phyloP scores from a whole-genome alignment of 495 filamentous ascomycete genomes.

The Antarctomyces pellizariae region DNA sequence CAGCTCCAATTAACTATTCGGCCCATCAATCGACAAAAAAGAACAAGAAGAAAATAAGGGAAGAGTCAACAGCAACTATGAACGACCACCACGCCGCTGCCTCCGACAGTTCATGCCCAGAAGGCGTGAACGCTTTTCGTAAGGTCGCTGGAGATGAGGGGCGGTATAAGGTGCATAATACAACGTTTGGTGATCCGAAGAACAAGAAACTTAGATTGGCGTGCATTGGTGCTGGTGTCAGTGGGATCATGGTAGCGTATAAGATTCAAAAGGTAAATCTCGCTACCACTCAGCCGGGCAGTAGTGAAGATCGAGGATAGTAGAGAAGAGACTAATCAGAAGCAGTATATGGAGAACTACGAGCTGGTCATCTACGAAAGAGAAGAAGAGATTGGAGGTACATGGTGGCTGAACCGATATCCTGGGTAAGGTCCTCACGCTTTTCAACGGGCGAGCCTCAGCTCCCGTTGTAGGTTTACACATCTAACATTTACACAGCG shows the following conservation, averaged over 20 bases:
- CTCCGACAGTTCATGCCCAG: too few species aligned
- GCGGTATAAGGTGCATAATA: constrained; percentile 8
- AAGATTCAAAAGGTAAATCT: constrained; percentile 26
- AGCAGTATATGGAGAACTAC: constrained; percentile 20
- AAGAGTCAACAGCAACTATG: too few species aligned
- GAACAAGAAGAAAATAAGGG: too few species aligned
- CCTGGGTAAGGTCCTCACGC: constrained; percentile 12
- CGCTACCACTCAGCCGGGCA: too few species aligned
- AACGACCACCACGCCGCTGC: too few species aligned
- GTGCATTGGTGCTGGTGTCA: constrained; percentile 34
- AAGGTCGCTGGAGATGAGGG: too few species aligned
- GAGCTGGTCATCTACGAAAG: constrained; percentile 56
- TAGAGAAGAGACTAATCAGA: constrained; percentile 19
- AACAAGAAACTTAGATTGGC: constrained; percentile 15
- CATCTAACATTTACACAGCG: not conserved
- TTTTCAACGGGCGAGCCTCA: too few species aligned
- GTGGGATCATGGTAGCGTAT: constrained; percentile 35
- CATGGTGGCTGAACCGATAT: constrained; percentile 11
- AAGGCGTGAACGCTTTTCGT: too few species aligned
- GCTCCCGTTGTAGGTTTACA: too few species aligned
- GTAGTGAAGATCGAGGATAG: constrained; percentile 16
- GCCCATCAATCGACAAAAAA: too few species aligned
- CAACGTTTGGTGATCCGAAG: constrained; percentile 7
- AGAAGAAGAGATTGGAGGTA: constrained; percentile 25
- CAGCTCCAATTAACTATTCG: too few species aligned